Percentiles rank a stretch among this genome's conserved stretches.
Conservation (phyloP, 345 rosid genomes). For the Hypericum androsaemum region DNA sequence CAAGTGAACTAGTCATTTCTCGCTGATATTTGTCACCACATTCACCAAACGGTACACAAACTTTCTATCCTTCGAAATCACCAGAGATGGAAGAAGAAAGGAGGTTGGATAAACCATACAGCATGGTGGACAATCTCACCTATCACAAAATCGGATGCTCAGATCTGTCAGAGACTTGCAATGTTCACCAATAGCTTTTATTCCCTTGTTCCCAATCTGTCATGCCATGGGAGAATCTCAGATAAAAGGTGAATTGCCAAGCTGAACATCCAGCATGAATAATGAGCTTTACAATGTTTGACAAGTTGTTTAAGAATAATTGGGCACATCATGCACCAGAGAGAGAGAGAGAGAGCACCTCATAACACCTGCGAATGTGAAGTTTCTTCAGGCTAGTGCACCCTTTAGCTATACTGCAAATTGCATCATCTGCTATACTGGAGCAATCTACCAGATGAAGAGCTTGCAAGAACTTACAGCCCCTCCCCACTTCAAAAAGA, state of each 20-base stretch:
- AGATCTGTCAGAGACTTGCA: constrained; percentile 71
- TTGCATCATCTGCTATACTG: constrained; percentile 65
- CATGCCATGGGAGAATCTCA: neutral
- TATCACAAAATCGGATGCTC: constrained; percentile 80
- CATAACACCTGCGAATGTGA: constrained; percentile 83
- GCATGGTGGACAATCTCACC: constrained; percentile 25
- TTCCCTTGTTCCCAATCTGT: constrained; percentile 82
- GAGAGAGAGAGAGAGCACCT: constrained; percentile 27
- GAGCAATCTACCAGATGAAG: constrained; percentile 89
- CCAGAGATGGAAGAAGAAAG: too few relatives aligned
- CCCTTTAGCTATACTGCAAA: constrained; percentile 73
- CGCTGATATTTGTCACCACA: too few relatives aligned
- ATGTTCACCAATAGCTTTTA: constrained; percentile 64
- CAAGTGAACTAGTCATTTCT: too few relatives aligned
- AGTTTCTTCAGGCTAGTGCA: constrained; percentile 75
- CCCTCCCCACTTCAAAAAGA: constrained; percentile 65
- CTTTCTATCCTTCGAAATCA: too few relatives aligned
- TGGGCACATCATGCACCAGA: neutral
- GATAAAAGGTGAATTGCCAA: constrained; percentile 5
- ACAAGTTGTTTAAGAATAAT: too few relatives aligned
- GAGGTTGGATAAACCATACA: too few relatives aligned
- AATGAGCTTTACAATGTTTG: too few relatives aligned
- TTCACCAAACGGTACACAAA: too few relatives aligned
- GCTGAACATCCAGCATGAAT: too few relatives aligned
- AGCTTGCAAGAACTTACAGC: constrained; percentile 62